Base-by-base conservation (phyloP, 805 yeast species). In the Sporopachydermia lactativora region DNA sequence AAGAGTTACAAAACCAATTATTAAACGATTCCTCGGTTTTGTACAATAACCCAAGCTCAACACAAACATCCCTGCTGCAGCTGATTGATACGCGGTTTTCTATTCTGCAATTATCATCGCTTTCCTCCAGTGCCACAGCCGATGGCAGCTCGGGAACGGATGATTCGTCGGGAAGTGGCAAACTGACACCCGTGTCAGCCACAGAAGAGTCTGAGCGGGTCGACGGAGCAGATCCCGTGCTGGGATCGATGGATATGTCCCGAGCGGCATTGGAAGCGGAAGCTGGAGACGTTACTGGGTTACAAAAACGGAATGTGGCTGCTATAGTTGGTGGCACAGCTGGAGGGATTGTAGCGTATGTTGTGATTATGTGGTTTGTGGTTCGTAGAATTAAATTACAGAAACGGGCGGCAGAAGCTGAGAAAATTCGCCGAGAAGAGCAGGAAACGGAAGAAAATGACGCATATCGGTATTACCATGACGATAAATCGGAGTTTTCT, bases 281-380 rank as follows among this genome's bases (percentile, higher is more conserved):
- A 17, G 44, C 46, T 18, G 34, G 38, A 37, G 47, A 59, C 5
- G 38, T 45, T 3, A 37, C 46, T 24, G 45, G 38, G 16, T 39
- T 47, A 4, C 61, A 60, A 44, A 61, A 62, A 37, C 68, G 68
- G 45, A 68, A 83, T 17, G 78, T 81, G 17, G 95, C 94, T 31
- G 72, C 86, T 41, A 77, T 89, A 11, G 68, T 84, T 35, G 96
- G 96, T 38, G n/a, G n/a, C n/a, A 76, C 94, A 4, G 76, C 83
- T 19, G 75, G 73, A 11, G 96, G 96, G 41, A 78, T 83, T 37
- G 62, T 71, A 4, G 61, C 73, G 5, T 81, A 82, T 55, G 71
- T 82, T 52, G 65, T 73, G 0, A 60, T 73, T 15, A 69, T 85
- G 65, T 62, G 75, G 42, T 52, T 76, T 34, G 62, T 73, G 47